These are phyloP conservation scores for Atkinsonella hypoxylon DNA, from an alignment of 2,329 filamentous ascomycete species.

Conservation along the genomic window DNA sequence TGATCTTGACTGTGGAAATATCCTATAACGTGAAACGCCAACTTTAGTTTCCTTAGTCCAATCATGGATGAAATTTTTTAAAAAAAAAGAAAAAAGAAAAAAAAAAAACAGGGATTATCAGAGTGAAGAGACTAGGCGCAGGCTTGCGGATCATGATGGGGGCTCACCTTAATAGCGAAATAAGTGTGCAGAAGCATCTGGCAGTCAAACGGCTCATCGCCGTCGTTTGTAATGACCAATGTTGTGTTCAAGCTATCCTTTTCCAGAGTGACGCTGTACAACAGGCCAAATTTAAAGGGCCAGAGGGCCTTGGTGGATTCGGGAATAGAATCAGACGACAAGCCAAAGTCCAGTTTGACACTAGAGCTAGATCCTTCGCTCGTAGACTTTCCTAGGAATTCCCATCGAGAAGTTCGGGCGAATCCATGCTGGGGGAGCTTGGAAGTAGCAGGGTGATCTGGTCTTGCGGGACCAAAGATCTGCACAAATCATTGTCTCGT, in stretches of 20 bases:
- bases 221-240: slow-evolving; percentile 82
- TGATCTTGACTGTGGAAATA: slow-evolving; percentile 59
- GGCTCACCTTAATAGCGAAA: slow-evolving; percentile 61
- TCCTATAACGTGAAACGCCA: slow-evolving; percentile 43
- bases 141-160: too few relatives aligned
- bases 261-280: slow-evolving; percentile 84
- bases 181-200: slow-evolving; percentile 90
- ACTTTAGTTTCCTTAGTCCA: not conserved
- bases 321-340: slow-evolving; percentile 61
- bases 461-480: slow-evolving; percentile 78
- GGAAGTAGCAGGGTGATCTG: slow-evolving; percentile 63
- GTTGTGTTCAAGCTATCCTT: slow-evolving; percentile 65
- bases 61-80: too few relatives aligned
- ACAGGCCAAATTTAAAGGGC: slow-evolving; percentile 77
- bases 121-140: too few relatives aligned
- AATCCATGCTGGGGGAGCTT: slow-evolving; percentile 88
- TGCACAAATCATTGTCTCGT: slow-evolving; percentile 19
- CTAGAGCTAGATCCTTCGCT: slow-evolving; percentile 44
- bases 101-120: too few relatives aligned
- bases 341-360: slow-evolving; percentile 92
- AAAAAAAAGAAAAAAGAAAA: too few relatives aligned
- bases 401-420: slow-evolving; percentile 80
- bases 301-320: slow-evolving; percentile 60
- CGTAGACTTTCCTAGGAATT: slow-evolving; percentile 77
- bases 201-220: slow-evolving; percentile 72